Conservation (phyloP, 2,329 filamentous ascomycete species). For the Neopestalotiopsis sp. region DNA sequence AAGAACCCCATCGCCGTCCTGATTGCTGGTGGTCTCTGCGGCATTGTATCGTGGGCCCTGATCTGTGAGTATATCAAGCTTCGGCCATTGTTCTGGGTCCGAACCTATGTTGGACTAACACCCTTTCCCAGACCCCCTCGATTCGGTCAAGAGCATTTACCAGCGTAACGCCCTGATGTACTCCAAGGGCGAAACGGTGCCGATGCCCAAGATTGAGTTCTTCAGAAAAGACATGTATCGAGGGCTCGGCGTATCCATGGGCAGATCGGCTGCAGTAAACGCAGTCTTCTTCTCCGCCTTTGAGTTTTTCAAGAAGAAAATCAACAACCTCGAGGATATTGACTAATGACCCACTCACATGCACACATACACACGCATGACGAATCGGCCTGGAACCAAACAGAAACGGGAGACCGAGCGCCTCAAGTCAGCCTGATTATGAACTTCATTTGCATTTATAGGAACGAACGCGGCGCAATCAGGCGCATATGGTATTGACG, state of each 20-base stretch:
- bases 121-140: constrained; percentile 63
- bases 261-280: constrained; percentile 81
- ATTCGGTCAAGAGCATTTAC: constrained; percentile 85
- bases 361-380: neutral
- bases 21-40: constrained; percentile 79
- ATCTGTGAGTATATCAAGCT: constrained; percentile 61
- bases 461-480: constrained; percentile 12
- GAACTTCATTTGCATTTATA: neutral
- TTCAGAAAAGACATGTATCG: constrained; percentile 81
- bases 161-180: constrained; percentile 80
- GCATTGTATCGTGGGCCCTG: constrained; percentile 81
- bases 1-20: constrained; percentile 81
- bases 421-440: neutral
- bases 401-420: neutral
- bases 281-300: constrained; percentile 91
- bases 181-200: constrained; percentile 66
- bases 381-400: neutral
- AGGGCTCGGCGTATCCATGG: constrained; percentile 82
- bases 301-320: constrained; percentile 78
- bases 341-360: constrained; percentile 18
- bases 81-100: neutral
- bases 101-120: constrained; percentile 1
- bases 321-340: constrained; percentile 57
- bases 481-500: constrained; percentile 24
- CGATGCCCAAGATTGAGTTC: constrained; percentile 77